Evolutionary conservation across 1,284 basidiomycete species (phyloP), one percentile per base, ranked within the genome.

Genomic region (Puccinia triticina): DNA sequence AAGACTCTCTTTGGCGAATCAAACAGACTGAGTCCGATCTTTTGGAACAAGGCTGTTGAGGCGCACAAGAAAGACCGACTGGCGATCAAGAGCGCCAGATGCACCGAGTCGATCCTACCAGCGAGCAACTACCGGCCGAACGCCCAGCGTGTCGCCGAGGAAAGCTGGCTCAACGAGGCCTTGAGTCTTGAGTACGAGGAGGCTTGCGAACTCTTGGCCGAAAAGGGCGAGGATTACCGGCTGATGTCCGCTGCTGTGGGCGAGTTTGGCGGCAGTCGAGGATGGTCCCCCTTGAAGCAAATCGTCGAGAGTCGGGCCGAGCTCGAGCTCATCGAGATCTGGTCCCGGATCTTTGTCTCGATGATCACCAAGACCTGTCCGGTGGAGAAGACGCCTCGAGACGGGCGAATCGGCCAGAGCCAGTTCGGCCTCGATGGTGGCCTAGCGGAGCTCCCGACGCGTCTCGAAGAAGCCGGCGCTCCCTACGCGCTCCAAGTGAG

Each of bases 301-400:
- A 76, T 85, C 46, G 83, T 84, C 18, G 84, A 85, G 43, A 81
- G 77, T 21, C 48, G 78, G 23, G 84, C 83, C 76, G 77, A 81
- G 21, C 83, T 83, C 18, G 83, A 84, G 4, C 71, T 85, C 0
- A 48, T 83, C 21, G 84, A 84, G 23, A 84, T 79, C 2, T 85
- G 85, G 84, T 67, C 72, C 29, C 69, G 77, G 34, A 79, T 85
- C 57, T 84, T 85, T 73, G 83, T 85, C 29, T 81, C 83, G n/a
- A 82, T 84, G 55, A 77, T 82, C 29, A 75, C 59, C 1, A 77
- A 83, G 34, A 85, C 85, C 1, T 83, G 83, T 46, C 69, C 78
- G 8, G 69, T 80, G 16, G 64, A 77, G 37, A 66, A 79, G n/a
- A 57, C 64, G 23, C 29, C 23, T 12, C 53, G 26, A 26, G 53